Conservation (phyloP, 2,329 filamentous ascomycete genomes). For the Penicillium rolfsii region DNA sequence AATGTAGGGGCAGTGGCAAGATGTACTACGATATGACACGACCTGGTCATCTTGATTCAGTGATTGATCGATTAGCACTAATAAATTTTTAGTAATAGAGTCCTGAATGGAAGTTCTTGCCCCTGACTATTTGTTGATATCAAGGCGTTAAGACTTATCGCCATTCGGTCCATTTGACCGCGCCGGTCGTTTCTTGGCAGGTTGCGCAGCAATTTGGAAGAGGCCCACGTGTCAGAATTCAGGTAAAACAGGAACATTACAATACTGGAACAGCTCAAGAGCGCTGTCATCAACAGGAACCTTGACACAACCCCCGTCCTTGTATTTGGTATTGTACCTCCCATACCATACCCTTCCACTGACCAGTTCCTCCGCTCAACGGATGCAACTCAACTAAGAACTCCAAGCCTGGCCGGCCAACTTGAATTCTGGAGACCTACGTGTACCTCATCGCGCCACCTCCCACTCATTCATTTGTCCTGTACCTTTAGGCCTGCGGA, state of each 20-base stretch:
- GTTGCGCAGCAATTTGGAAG: slow-evolving; percentile 15
- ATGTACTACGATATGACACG: slow-evolving; percentile 2
- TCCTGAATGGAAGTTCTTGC: not conserved
- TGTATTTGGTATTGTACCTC: slow-evolving; percentile 13
- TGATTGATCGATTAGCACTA: not conserved
- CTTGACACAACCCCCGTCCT: not conserved
- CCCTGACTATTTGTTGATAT: not conserved
- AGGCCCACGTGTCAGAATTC: slow-evolving; percentile 20
- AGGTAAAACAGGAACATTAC: slow-evolving; percentile 16
- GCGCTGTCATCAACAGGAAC: too few relatives aligned
- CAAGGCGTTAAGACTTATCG: not conserved
- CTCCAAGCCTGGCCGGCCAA: slow-evolving; percentile 13
- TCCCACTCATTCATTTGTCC: slow-evolving; percentile 4
- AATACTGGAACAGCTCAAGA: not conserved
- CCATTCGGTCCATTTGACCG: not conserved
- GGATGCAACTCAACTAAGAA: slow-evolving; percentile 25
- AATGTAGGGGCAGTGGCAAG: slow-evolving; percentile 10
- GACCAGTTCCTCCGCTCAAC: slow-evolving; percentile 21
- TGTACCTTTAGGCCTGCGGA: slow-evolving; percentile 21
- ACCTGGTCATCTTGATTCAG: not conserved
- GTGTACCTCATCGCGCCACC: slow-evolving; percentile 9
- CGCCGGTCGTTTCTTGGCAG: slow-evolving; percentile 19
- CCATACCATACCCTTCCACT: slow-evolving; percentile 15
- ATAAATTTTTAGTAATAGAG: not conserved
- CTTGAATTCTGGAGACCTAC: slow-evolving; percentile 10